phyloP scores from a whole-genome alignment of 2,329 filamentous ascomycete genomes.

The Colletotrichum phormii region DNA sequence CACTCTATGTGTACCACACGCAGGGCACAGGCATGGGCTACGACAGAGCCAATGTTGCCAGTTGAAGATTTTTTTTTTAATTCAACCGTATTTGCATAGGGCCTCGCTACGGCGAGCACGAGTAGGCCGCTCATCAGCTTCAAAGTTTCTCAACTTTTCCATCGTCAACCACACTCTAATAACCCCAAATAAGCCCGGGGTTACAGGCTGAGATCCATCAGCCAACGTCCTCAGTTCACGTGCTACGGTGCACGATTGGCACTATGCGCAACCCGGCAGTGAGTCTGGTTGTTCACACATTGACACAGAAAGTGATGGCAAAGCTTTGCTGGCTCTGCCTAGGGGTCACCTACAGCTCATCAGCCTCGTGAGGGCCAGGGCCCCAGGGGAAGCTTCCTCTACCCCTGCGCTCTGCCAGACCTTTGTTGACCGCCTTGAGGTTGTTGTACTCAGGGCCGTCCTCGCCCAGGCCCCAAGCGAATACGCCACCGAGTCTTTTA shows the following conservation, averaged over 20 bases:
- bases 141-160: not conserved
- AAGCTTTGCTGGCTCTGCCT: constrained; percentile 9
- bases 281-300: constrained; percentile 24
- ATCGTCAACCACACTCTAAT: not conserved
- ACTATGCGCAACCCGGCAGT: constrained; percentile 29
- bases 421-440: constrained; percentile 48
- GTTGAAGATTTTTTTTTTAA: not conserved
- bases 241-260: constrained; percentile 2
- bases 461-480: constrained; percentile 81
- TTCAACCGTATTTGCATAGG: not conserved
- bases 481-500: constrained; percentile 73
- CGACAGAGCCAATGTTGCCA: not conserved
- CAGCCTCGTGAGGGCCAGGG: constrained; percentile 15
- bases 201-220: not conserved
- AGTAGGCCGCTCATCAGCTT: not conserved
- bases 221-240: not conserved
- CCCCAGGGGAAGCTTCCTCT: not conserved
- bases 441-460: constrained; percentile 63
- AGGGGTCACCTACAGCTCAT: constrained; percentile 36
- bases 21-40: not conserved
- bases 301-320: not conserved
- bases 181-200: not conserved
- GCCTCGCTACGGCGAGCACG: not conserved
- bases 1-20: not conserved
- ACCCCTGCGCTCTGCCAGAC: constrained; percentile 35